A percentile compares a stretch with the other conserved stretches of the same genome.
Conservation (phyloP, 495 filamentous ascomycete genomes). For the Beverwykella pulmonaria region DNA sequence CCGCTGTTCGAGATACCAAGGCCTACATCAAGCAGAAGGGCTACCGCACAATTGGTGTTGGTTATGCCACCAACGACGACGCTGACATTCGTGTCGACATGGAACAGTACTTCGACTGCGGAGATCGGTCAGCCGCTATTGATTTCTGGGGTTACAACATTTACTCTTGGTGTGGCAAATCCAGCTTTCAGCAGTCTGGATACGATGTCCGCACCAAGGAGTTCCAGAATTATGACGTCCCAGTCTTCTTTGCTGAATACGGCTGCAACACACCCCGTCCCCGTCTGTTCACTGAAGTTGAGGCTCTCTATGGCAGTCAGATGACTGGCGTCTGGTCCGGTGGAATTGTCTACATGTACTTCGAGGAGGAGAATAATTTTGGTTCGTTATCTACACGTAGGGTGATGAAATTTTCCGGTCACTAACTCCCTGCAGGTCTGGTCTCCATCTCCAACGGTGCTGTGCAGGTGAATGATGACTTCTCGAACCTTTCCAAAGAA, state of each 20-base stretch:
- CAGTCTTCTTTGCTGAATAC: conserved; percentile 97
- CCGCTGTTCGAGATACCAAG: conserved; percentile 93
- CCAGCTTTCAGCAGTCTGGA: conserved; percentile 69
- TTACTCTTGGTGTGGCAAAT: conserved; percentile 95
- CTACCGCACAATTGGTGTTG: conserved; percentile 82
- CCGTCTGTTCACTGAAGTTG: conserved; percentile 85
- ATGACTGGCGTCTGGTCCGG: conserved; percentile 90
- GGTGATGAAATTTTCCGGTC: not conserved
- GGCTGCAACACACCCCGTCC: conserved; percentile 82
- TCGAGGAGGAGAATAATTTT: conserved; percentile 87
- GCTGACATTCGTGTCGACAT: conserved; percentile 73
- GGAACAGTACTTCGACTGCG: conserved; percentile 93
- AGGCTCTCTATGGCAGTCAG: conserved; percentile 71
- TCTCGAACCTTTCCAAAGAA: conserved; percentile 68
- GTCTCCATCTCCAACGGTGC: conserved; percentile 40
- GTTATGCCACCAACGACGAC: conserved; percentile 94
- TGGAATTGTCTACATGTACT: conserved; percentile 98
- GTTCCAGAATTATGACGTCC: conserved; percentile 84
- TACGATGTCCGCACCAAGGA: conserved; percentile 79
- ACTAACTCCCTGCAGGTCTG: conserved; percentile 9
- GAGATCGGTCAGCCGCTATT: conserved; percentile 62
- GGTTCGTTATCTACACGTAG: conserved; percentile 53
- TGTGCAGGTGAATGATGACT: conserved; percentile 71
- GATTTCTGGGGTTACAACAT: conserved; percentile 99
- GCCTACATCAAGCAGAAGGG: conserved; percentile 78